These are phyloP conservation scores for Microdochium paspali DNA, from an alignment of 2,329 filamentous ascomycete species.

Conservation along the genomic window DNA sequence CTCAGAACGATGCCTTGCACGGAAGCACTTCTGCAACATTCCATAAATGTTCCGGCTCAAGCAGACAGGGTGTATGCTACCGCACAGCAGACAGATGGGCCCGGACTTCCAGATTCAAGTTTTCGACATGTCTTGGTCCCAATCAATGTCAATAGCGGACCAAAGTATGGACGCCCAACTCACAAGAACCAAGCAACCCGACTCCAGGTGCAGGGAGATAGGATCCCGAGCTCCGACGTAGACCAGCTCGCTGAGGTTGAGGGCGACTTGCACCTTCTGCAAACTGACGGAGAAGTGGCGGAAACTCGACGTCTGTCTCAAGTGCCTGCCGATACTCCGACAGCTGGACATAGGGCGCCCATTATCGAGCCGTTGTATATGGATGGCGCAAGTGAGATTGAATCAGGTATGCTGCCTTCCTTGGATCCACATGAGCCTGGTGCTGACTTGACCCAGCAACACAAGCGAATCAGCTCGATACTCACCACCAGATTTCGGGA, in stretches of 20 bases:
- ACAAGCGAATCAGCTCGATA: constrained; percentile 5
- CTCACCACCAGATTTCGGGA: constrained; percentile 17
- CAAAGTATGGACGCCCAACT: no score
- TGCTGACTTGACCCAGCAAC: not conserved
- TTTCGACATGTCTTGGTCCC: not conserved
- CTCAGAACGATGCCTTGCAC: constrained; percentile 17
- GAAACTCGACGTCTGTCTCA: constrained; percentile 21
- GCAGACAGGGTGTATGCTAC: constrained; percentile 10
- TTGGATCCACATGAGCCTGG: no score
- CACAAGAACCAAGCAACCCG: no score
- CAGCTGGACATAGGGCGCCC: constrained; percentile 10
- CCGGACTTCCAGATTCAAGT: not conserved
- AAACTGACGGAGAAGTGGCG: constrained; percentile 20
- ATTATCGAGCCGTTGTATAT: constrained; percentile 15
- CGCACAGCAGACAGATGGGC: constrained; percentile 6
- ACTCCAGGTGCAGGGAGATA: no score
- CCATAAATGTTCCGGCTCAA: constrained; percentile 12
- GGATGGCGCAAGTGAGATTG: constrained; percentile 8
- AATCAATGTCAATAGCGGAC: no score
- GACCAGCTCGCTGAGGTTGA: not conserved
- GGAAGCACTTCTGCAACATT: constrained; percentile 15
- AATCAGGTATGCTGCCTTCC: constrained; percentile 12
- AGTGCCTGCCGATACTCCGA: constrained; percentile 33
- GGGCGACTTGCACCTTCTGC: constrained; percentile 17
- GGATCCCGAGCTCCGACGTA: no score